phyloP scores from a whole-genome alignment of 805 yeast species.

The Starmerella bacillaris region DNA sequence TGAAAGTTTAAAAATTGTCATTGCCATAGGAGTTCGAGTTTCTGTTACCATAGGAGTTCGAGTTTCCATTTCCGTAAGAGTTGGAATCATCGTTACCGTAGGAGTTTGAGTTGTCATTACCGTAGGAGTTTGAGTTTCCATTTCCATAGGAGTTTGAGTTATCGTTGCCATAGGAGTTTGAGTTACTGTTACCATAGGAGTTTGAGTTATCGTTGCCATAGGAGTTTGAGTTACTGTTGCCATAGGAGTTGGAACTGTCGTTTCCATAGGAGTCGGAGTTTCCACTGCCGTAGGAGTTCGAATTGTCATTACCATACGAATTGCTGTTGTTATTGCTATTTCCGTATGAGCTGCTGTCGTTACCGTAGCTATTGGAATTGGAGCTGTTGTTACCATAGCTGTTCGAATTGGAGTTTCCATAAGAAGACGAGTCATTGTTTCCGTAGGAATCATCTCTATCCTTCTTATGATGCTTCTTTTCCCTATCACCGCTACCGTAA shows the following conservation, averaged over 20 bases:
- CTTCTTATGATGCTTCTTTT: neutral
- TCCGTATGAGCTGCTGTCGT: neutral
- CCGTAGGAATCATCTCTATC: conserved; percentile 1
- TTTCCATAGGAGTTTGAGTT: neutral
- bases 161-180: neutral
- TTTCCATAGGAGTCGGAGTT: conserved; percentile 2
- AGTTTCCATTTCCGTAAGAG: neutral
- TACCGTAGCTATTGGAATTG: conserved; percentile 4
- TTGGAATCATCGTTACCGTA: conserved; percentile 2
- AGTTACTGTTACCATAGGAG: conserved; percentile 1
- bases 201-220: neutral
- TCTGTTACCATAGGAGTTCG: conserved; percentile 2
- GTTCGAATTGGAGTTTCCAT: neutral
- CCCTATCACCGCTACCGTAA: too few species aligned
- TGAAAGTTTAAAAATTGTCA: too few species aligned
- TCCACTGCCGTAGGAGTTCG: conserved; percentile 1
- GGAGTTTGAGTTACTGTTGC: neutral
- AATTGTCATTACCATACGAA: neutral
- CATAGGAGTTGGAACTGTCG: neutral
- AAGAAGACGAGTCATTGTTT: neutral
- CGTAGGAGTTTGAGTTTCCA: neutral
- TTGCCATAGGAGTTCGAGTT: neutral
- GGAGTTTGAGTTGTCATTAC: neutral
- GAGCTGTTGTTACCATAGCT: conserved; percentile 3
- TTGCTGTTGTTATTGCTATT: neutral